Percentiles rank a stretch among this genome's conserved stretches.
These are phyloP conservation scores for Trichoderma asperelloides DNA, from an alignment of 495 filamentous ascomycete genomes.

Conservation along the genomic window DNA sequence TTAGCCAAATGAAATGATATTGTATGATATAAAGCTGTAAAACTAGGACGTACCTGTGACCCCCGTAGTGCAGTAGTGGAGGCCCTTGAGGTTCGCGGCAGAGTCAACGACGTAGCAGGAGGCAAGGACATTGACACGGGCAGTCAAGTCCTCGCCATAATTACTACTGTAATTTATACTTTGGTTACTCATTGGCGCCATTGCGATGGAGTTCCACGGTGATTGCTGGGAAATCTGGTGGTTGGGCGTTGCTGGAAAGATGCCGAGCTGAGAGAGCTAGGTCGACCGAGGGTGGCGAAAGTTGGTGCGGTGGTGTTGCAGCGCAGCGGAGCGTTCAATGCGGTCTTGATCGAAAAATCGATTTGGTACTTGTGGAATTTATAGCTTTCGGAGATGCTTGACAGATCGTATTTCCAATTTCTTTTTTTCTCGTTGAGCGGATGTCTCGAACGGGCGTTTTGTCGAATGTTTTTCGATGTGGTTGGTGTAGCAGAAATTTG, in stretches of 20 bases:
- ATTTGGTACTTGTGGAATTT: neutral
- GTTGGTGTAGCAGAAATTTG: neutral
- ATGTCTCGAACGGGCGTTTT: neutral
- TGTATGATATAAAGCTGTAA: constrained; percentile 7
- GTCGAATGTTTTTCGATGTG: neutral
- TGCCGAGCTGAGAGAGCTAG: neutral
- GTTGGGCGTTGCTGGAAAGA: neutral
- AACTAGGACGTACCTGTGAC: constrained; percentile 13
- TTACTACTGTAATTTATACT: constrained; percentile 65
- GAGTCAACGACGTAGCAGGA: constrained; percentile 71
- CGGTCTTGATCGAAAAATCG: neutral
- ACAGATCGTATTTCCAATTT: neutral
- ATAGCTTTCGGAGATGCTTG: neutral
- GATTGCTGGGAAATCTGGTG: neutral
- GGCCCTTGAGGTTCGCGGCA: constrained; percentile 50
- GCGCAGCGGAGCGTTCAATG: neutral
- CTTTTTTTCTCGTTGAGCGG: neutral
- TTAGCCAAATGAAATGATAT: neutral
- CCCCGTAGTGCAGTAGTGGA: constrained; percentile 86
- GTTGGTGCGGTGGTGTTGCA: neutral
- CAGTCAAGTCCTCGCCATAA: constrained; percentile 49
- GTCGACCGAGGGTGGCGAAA: neutral
- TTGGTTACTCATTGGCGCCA: constrained; percentile 56
- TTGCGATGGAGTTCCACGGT: constrained; percentile 18
- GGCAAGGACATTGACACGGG: constrained; percentile 63